phyloP scores from a whole-genome alignment of 2,329 filamentous ascomycete genomes.

The Phymatotrichopsis omnivora region DNA sequence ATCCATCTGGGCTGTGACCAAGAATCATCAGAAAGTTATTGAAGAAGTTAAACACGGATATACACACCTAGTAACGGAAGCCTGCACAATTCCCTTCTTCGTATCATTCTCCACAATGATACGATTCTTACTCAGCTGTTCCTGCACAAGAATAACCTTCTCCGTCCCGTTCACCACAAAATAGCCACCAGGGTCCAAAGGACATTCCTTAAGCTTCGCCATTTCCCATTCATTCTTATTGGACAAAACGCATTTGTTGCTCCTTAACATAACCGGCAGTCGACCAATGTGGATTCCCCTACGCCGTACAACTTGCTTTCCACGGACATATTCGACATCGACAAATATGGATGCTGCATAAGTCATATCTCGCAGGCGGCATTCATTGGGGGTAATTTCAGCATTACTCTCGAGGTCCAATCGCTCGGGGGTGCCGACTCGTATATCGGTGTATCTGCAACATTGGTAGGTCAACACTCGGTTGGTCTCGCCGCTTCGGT shows the following conservation, averaged over 20 bases:
- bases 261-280: constrained; percentile 94
- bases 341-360: constrained; percentile 91
- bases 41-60: not conserved
- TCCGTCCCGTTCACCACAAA: constrained; percentile 97
- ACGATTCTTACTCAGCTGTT: constrained; percentile 97
- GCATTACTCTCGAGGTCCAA: constrained; percentile 59
- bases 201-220: constrained; percentile 89
- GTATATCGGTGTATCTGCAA: constrained; percentile 68
- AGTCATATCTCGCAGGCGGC: constrained; percentile 91
- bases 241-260: constrained; percentile 79
- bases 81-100: constrained; percentile 87
- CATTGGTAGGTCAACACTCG: no score
- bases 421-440: constrained; percentile 70
- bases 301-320: constrained; percentile 63
- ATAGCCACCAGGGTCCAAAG: constrained; percentile 90
- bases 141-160: constrained; percentile 96
- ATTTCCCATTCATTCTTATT: constrained; percentile 79
- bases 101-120: constrained; percentile 90
- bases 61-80: constrained; percentile 67
- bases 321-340: constrained; percentile 81
- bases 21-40: constrained; percentile 22
- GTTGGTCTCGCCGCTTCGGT: not conserved
- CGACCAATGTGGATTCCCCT: constrained; percentile 71
- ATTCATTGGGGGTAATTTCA: constrained; percentile 89
- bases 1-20: no score